Percentiles rank a stretch among this genome's conserved stretches.
Conservation (phyloP, 106 monocot genomes). For the Allium sativum region DNA sequence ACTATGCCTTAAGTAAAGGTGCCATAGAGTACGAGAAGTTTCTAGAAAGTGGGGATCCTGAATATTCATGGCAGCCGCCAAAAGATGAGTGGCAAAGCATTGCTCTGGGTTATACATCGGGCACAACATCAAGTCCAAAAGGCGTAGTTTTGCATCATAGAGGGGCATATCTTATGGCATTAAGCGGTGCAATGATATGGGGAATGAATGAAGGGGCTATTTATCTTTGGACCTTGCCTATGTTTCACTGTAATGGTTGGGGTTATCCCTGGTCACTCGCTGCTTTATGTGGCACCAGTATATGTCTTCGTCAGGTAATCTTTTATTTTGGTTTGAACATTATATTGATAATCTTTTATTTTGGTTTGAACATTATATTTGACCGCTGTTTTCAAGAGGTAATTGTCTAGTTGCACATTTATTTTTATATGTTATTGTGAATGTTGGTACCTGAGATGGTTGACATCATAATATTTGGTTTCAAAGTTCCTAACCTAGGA, state of each 20-base stretch:
- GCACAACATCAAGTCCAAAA: constrained; percentile 92
- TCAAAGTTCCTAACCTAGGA: no score
- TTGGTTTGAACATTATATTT: no score
- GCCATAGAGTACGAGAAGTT: constrained; percentile 86
- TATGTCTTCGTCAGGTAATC: constrained; percentile 91
- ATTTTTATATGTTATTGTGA: no score
- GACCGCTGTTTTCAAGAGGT: no score
- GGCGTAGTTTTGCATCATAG: constrained; percentile 92
- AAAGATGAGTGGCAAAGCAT: constrained; percentile 98
- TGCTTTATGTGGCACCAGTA: constrained; percentile 81
- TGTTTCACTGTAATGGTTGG: constrained; percentile 99
- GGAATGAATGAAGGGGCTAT: constrained; percentile 77
- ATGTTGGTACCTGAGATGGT: no score
- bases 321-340: no score
- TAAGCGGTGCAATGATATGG: constrained; percentile 72
- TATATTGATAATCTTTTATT: constrained; percentile 22
- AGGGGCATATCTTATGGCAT: constrained; percentile 90
- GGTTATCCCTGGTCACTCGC: constrained; percentile 82
- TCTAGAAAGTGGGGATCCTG: constrained; percentile 67
- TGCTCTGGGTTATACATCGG: constrained; percentile 86
- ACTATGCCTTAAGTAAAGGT: constrained; percentile 57
- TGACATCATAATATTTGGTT: no score
- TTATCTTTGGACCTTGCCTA: constrained; percentile 89
- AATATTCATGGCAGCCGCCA: constrained; percentile 67
- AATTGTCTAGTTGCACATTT: no score